These are phyloP conservation scores for Trichophyton rubrum DNA, from an alignment of 2,329 filamentous ascomycete species.

Conservation along the genomic window DNA sequence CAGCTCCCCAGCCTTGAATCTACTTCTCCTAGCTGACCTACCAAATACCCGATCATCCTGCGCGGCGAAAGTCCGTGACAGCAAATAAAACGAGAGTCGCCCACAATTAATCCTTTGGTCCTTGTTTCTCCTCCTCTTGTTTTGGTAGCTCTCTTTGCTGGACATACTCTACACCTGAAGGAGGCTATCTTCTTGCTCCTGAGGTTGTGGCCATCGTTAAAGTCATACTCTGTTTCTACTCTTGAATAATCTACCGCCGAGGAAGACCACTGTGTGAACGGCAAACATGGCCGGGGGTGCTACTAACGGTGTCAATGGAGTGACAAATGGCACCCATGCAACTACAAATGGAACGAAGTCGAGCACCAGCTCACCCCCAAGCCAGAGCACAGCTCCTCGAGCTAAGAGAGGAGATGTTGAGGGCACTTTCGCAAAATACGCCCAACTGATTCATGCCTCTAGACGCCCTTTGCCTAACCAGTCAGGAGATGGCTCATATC, in stretches of 20 bases:
- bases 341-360: constrained; percentile 6
- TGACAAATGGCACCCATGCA: neutral
- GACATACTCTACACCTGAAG: neutral
- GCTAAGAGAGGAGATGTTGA: constrained; percentile 31
- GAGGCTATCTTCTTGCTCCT: neutral
- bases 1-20: neutral
- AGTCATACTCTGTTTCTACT: neutral
- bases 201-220: neutral
- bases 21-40: neutral
- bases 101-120: neutral
- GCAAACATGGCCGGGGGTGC: neutral
- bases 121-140: too few species aligned
- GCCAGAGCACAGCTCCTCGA: constrained; percentile 15
- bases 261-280: neutral
- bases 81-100: neutral
- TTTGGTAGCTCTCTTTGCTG: too few species aligned
- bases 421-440: constrained; percentile 33
- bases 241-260: neutral
- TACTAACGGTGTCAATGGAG: constrained; percentile 6
- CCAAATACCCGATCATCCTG: neutral
- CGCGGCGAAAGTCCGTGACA: neutral
- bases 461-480: constrained; percentile 51
- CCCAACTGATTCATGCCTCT: constrained; percentile 41
- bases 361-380: neutral
- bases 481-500: constrained; percentile 51